Evolutionary conservation across 2,329 filamentous ascomycete species (phyloP).

Genomic region (Colletotrichum caudatum): DNA sequence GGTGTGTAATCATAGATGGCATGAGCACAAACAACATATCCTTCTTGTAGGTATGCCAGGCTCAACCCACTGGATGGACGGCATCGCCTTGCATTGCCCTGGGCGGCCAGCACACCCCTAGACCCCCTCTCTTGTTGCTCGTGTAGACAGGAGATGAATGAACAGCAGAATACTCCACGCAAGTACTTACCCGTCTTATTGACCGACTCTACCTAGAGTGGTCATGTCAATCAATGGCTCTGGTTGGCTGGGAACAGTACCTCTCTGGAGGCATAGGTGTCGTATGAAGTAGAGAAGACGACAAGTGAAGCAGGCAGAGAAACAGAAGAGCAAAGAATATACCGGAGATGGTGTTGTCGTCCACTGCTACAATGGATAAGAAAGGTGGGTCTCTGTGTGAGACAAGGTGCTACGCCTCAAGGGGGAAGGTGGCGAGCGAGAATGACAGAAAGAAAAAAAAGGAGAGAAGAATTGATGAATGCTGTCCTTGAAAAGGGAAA

Average conservation of each 20-base stretch:
- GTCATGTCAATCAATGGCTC: background rate
- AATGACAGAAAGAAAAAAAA: background rate
- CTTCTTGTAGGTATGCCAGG: background rate
- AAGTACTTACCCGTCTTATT: constrained; percentile 10
- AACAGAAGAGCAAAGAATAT: background rate
- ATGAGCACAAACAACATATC: background rate
- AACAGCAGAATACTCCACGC: background rate
- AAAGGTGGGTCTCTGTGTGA: background rate
- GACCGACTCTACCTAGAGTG: background rate
- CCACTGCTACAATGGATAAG: background rate
- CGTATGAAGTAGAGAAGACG: background rate
- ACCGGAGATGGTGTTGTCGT: background rate
- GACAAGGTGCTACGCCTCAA: background rate
- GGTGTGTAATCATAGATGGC: background rate
- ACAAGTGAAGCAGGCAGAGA: background rate
- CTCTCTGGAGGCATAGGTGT: background rate
- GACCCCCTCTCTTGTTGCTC: background rate
- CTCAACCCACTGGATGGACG: background rate
- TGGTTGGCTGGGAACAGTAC: background rate
- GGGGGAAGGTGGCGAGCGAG: background rate
- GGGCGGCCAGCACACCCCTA: background rate
- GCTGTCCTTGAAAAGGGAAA: constrained; percentile 4
- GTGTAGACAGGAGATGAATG: background rate
- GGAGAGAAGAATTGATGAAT: background rate
- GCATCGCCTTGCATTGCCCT: background rate